These are phyloP conservation scores for Fragaria ananassa DNA, from an alignment of 306 rosid species.

Conservation along the genomic window DNA sequence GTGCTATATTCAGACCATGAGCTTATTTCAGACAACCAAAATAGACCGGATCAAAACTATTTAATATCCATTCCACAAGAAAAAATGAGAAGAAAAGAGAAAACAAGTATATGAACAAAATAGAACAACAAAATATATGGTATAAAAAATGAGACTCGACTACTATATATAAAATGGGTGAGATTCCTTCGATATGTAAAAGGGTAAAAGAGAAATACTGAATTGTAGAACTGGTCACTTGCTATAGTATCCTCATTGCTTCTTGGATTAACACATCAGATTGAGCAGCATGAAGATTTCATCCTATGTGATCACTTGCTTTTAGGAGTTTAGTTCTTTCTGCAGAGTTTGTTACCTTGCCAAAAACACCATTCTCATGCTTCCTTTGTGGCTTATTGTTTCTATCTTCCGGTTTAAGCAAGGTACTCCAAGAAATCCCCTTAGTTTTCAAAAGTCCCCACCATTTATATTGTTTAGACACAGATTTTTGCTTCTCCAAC, in stretches of 20 bases:
- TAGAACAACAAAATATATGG: no score
- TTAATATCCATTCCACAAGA: no score
- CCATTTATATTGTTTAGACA: background rate
- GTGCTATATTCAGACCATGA: no score
- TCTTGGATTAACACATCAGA: background rate
- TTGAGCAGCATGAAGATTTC: background rate
- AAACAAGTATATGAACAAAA: no score
- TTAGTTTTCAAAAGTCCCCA: background rate
- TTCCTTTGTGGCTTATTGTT: background rate
- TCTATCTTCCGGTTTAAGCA: background rate
- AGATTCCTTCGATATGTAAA: background rate
- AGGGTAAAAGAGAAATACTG: background rate
- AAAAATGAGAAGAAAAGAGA: no score
- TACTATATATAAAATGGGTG: no score
- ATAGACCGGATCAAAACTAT: no score
- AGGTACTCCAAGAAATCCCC: background rate
- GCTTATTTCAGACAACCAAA: no score
- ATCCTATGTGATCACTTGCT: background rate
- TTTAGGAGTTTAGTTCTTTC: background rate
- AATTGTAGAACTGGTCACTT: background rate
- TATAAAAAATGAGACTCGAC: no score
- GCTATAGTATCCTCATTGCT: background rate
- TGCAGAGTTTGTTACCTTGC: background rate
- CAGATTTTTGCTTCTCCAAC: background rate
- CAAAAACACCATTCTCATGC: background rate